Conservation (phyloP, 768 basidiomycete species). For the Russula olivacea region DNA sequence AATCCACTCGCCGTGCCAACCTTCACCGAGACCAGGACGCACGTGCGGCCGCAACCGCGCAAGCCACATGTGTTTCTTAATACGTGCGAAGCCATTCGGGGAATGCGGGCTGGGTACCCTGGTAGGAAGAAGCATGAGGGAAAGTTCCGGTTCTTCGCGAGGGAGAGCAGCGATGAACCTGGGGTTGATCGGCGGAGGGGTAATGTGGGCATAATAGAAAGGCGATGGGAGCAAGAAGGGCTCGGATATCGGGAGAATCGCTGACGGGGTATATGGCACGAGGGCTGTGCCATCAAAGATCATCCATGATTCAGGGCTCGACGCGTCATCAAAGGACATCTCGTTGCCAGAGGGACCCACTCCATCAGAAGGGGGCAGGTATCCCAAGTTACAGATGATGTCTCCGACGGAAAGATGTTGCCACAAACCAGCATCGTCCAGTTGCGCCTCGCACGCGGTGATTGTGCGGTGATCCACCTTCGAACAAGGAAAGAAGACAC, state of each 20-base stretch:
- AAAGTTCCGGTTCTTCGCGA: constrained; percentile 35
- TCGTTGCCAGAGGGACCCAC: constrained; percentile 16
- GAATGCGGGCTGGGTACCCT: constrained; percentile 57
- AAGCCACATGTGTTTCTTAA: constrained; percentile 61
- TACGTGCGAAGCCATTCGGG: constrained; percentile 52
- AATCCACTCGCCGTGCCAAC: constrained; percentile 74
- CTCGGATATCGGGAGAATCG: constrained; percentile 47
- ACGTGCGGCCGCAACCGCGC: constrained; percentile 39
- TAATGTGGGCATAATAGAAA: constrained; percentile 69
- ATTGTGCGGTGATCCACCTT: constrained; percentile 45
- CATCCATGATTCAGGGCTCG: constrained; percentile 50
- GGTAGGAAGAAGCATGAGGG: constrained; percentile 41
- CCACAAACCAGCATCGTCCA: constrained; percentile 66
- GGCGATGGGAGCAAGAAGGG: constrained; percentile 66
- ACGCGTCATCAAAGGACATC: constrained; percentile 22
- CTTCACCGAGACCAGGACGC: constrained; percentile 47
- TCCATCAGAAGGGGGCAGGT: constrained; percentile 42
- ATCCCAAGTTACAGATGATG: constrained; percentile 75
- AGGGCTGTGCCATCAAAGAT: constrained; percentile 64
- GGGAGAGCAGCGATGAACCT: constrained; percentile 31
- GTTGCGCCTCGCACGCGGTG: constrained; percentile 58
- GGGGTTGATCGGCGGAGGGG: constrained; percentile 35
- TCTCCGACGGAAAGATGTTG: constrained; percentile 71
- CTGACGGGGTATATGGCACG: constrained; percentile 53
- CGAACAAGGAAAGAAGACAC: constrained; percentile 69